Evolutionary conservation across 148 eudicot genomes (phyloP).

Genomic region (Salicornia ramosissima): DNA sequence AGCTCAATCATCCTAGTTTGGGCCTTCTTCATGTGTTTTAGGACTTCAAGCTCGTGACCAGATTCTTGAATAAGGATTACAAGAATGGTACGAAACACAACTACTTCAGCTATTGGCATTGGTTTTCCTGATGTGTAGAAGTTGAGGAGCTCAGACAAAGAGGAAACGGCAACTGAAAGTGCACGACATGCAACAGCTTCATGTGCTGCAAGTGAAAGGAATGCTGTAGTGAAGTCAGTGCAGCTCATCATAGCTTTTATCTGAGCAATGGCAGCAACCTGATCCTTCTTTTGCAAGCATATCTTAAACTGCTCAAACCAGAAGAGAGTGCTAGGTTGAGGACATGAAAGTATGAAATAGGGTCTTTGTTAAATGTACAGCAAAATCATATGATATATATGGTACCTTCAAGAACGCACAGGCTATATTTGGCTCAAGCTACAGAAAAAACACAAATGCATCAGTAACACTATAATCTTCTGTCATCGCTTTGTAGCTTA

Average conservation of each 20-base stretch:
- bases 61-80: conserved; percentile 58
- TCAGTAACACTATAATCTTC: conserved; percentile 16
- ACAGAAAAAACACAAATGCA: conserved; percentile 32
- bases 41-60: conserved; percentile 53
- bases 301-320: conserved; percentile 72
- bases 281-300: conserved; percentile 69
- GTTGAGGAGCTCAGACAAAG: conserved; percentile 66
- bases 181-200: conserved; percentile 87
- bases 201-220: conserved; percentile 79
- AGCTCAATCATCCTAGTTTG: conserved; percentile 54
- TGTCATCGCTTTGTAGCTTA: neutral
- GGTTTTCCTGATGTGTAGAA: conserved; percentile 71
- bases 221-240: conserved; percentile 82
- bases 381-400: neutral
- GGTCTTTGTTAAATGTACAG: conserved; percentile 2
- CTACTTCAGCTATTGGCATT: conserved; percentile 65
- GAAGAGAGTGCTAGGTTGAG: conserved; percentile 3
- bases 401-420: conserved; percentile 85
- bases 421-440: conserved; percentile 87
- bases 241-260: conserved; percentile 75
- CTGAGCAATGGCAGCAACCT: conserved; percentile 64
- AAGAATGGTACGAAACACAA: conserved; percentile 62
- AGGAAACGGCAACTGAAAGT: conserved; percentile 70
- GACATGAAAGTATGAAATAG: neutral
- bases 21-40: conserved; percentile 60